These are phyloP conservation scores for Hysterium pulicare DNA, from an alignment of 2,329 filamentous ascomycete genomes.

Conservation along the genomic window DNA sequence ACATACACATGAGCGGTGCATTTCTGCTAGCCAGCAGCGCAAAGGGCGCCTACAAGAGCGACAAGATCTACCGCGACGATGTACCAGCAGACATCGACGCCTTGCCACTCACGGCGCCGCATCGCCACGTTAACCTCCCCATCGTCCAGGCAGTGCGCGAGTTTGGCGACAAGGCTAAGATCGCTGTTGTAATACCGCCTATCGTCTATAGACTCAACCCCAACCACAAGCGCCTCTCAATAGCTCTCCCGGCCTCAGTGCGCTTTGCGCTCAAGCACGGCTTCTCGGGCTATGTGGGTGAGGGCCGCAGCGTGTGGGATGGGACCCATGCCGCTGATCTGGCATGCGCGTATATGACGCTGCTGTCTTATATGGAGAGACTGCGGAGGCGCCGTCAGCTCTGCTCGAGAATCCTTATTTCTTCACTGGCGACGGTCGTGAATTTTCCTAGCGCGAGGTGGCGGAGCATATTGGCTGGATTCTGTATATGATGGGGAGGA, in stretches of 20 bases:
- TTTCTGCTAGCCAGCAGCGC: slow-evolving; percentile 39
- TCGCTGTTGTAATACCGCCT: slow-evolving; percentile 46
- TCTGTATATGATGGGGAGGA: slow-evolving; percentile 38
- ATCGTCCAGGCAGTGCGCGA: slow-evolving; percentile 37
- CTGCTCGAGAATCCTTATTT: slow-evolving; percentile 45
- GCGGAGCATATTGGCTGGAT: slow-evolving; percentile 38
- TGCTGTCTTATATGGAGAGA: slow-evolving; percentile 46
- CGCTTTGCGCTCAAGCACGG: slow-evolving; percentile 48
- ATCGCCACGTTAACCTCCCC: slow-evolving; percentile 44
- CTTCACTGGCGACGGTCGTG: slow-evolving; percentile 42
- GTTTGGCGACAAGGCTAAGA: slow-evolving; percentile 38
- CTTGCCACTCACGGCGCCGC: slow-evolving; percentile 40
- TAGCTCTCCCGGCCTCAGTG: slow-evolving; percentile 45
- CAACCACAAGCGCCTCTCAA: slow-evolving; percentile 39
- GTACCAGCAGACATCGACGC: slow-evolving; percentile 38
- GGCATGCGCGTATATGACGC: slow-evolving; percentile 39
- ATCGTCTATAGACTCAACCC: slow-evolving; percentile 44
- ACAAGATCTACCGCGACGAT: slow-evolving; percentile 43
- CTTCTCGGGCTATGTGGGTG: slow-evolving; percentile 37
- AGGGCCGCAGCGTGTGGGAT: slow-evolving; percentile 42
- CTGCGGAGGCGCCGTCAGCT: slow-evolving; percentile 19
- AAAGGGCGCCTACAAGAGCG: slow-evolving; percentile 29
- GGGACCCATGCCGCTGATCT: slow-evolving; percentile 48
- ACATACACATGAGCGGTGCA: slow-evolving; percentile 49
- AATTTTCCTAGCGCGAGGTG: slow-evolving; percentile 42